phyloP scores from a whole-genome alignment of 148 eudicot species.

The Rheum nobile region DNA sequence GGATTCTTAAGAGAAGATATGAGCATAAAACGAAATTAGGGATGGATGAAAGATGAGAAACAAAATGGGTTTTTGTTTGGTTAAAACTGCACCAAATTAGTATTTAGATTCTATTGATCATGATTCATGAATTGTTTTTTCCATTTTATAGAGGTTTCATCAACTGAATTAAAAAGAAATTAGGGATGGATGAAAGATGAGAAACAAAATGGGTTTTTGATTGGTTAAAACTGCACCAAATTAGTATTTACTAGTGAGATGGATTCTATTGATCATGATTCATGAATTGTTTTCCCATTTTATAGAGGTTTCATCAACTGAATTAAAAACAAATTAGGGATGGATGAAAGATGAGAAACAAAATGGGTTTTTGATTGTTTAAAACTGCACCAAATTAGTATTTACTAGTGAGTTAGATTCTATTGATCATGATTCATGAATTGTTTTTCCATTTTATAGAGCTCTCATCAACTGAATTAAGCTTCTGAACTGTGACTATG shows the following conservation, averaged over 20 bases:
- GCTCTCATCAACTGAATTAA: neutral
- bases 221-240: neutral
- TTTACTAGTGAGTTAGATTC: neutral
- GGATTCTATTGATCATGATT: neutral
- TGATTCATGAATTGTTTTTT: neutral
- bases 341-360: no score
- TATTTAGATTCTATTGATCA: neutral
- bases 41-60: neutral
- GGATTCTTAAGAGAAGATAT: neutral
- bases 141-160: neutral
- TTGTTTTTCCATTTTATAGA: neutral
- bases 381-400: neutral
- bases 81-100: neutral
- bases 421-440: neutral
- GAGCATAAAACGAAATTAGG: neutral
- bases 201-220: no score
- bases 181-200: no score
- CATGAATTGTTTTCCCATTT: no score
- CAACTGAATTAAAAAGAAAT: no score
- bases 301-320: no score
- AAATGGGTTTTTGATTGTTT: neutral
- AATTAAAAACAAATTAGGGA: no score
- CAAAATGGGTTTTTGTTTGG: neutral
- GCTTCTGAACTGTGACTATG: neutral
- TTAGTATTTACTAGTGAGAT: neutral